Base-by-base conservation (phyloP, 1,284 basidiomycete genomes). In the Sporisorium scitamineum region DNA sequence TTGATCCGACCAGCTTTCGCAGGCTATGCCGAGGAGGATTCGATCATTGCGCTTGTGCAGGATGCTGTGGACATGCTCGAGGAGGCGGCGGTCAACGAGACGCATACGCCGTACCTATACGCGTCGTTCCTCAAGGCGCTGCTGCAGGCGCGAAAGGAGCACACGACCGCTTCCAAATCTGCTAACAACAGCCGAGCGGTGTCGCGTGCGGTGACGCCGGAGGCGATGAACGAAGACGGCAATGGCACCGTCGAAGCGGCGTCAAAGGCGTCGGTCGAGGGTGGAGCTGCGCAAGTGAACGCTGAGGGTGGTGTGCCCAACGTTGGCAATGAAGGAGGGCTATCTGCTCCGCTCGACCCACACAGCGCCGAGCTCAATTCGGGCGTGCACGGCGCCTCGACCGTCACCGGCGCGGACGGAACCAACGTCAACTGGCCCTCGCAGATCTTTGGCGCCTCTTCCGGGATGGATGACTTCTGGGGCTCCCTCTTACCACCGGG, bases 1-100 rank as follows among this genome's bases (percentile, higher is more conserved):
- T 89, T 94, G 50, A 89, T 93, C 50, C 90, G 92, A 11, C 91
- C 92, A 0, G 92, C 93, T 78, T 94, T 95, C 86, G 90, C 91
- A 66, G 87, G 89, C 11, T 94, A 91, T 86, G 87, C 92, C 22
- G 90, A 93, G 27, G 82, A 83, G 50, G 82, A 84, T 27, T 89
- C 91, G 71, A 92, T 91, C 9, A 86, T 94, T 29, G 84, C 87
- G n/a, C 87, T 94, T 31, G 91, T 93, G 48, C 91, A 90, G 57
- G 92, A 94, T 72, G 91, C 95, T 27, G 94, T 93, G 1, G 90
- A 93, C 29, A 66, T 84, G 58, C 73, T 85, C 11, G 76, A 83
- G 26, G 74, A 79, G 31, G 76, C 79, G 3, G 78, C 84, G 10
- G 82, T 84, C 24, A 80, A 82, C 58, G 70, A 76, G 53, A 81